A percentile compares a stretch with the other conserved stretches of the same genome.
These are phyloP conservation scores for Xylaria sp. DNA, from an alignment of 2,329 filamentous ascomycete species.

Conservation along the genomic window DNA sequence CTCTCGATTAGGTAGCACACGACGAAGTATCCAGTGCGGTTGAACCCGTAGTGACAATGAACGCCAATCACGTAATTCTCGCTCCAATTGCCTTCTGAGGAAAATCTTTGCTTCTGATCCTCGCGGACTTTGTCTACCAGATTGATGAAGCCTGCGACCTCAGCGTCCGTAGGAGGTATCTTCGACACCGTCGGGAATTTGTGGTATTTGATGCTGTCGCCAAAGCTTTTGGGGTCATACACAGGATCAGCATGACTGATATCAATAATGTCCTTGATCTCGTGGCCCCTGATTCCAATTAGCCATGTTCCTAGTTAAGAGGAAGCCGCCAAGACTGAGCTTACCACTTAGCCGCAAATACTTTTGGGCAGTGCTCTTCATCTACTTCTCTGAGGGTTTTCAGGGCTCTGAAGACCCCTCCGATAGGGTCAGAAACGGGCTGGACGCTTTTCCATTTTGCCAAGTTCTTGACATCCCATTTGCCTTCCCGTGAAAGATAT, in stretches of 20 bases:
- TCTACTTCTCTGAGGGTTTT: slow-evolving; percentile 94
- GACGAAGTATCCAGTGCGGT: slow-evolving; percentile 91
- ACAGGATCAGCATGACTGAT: slow-evolving; percentile 92
- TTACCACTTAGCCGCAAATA: slow-evolving; percentile 64
- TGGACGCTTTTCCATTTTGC: slow-evolving; percentile 86
- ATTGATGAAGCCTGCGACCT: slow-evolving; percentile 65
- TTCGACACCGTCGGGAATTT: slow-evolving; percentile 95
- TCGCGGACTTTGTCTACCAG: slow-evolving; percentile 70
- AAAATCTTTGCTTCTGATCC: slow-evolving; percentile 61
- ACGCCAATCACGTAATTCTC: slow-evolving; percentile 75
- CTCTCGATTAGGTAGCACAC: slow-evolving; percentile 90
- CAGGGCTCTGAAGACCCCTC: slow-evolving; percentile 84
- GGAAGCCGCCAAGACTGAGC: neutral
- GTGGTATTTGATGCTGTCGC: slow-evolving; percentile 77
- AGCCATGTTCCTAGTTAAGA: slow-evolving; percentile 15
- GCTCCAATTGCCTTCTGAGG: slow-evolving; percentile 54
- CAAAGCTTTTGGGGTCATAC: slow-evolving; percentile 80
- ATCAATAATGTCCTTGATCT: slow-evolving; percentile 83
- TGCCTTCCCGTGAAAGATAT: slow-evolving; percentile 86
- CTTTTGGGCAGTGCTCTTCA: slow-evolving; percentile 78
- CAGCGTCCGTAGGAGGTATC: slow-evolving; percentile 74
- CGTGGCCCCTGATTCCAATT: slow-evolving; percentile 69
- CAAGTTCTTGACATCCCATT: slow-evolving; percentile 98
- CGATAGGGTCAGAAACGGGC: slow-evolving; percentile 83
- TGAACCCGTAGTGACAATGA: slow-evolving; percentile 97